Evolutionary conservation across 305 asterid species (phyloP), one percentile per base, ranked within the genome.

Genomic region (Andrographis paniculata): DNA sequence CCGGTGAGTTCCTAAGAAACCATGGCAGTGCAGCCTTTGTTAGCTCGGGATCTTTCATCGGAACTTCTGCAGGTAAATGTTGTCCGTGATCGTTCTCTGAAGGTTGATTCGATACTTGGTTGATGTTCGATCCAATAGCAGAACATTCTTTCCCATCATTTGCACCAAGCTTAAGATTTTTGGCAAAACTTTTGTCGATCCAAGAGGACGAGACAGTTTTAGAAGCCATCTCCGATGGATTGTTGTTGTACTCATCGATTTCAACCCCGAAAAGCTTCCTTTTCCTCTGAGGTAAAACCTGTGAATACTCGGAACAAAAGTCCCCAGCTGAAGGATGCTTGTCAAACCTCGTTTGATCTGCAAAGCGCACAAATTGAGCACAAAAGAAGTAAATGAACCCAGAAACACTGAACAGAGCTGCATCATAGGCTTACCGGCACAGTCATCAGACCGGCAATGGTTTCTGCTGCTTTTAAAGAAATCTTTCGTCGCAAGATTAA

Each of bases 251-350:
- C n/a, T n/a, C 38, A 6, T 37, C 42, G 56, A 85, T 72, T 47
- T 79, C 87, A 10, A 82, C 73, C 17, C 94, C 95, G 23, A 79
- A 85, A n/a, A 82, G 63, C 46, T 66, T 79, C 64, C 61, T 69
- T 53, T 65, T 82, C 52, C 39, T 69, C 65, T 15, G 66, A 45
- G 61, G 66, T 48, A 58, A 64, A 12, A 55, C 42, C 18, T 20
- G 46, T 31, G 65, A 42, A 62, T 55, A 56, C 27, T 56, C 74
- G 17, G 59, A 57, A 55, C 42, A 19, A 21, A 20, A 53, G 59
- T 59, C 66, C 58, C 55, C 68, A 27, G 20, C 45, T 17, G 40
- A 37, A 65, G 65, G 62, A 50, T 21, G 55, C 22, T 22, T 57
- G 60, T 55, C 68, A 17, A 30, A 47, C 62, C 60, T 66, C 54